phyloP scores from a whole-genome alignment of 2,329 filamentous ascomycete genomes.

The Neopestalotiopsis clavispora region DNA sequence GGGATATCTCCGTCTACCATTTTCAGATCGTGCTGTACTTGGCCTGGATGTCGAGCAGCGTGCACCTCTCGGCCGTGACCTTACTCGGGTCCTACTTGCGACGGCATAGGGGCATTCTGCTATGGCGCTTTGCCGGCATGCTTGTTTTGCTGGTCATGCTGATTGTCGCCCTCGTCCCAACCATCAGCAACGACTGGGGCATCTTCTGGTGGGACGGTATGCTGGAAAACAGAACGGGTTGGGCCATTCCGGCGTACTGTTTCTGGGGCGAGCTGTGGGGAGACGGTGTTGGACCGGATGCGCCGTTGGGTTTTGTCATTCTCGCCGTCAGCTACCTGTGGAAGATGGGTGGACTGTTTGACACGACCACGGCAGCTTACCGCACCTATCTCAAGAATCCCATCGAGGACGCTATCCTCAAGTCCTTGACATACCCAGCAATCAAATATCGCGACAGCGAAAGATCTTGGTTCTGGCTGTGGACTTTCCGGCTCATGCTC shows the following conservation, averaged over 20 bases:
- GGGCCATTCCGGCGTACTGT: conserved; percentile 15
- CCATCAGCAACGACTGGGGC: conserved; percentile 15
- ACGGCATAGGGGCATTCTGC: neutral
- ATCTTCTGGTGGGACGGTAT: conserved; percentile 15
- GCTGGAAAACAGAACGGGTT: conserved; percentile 9
- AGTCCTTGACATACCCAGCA: neutral
- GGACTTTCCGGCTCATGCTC: conserved; percentile 8
- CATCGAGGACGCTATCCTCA: neutral
- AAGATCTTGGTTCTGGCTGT: conserved; percentile 6
- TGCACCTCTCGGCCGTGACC: conserved; percentile 18
- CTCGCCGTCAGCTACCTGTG: conserved; percentile 10
- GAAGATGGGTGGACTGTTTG: conserved; percentile 16
- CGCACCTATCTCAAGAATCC: neutral
- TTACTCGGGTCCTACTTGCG: conserved; percentile 4
- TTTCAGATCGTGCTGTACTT: conserved; percentile 18
- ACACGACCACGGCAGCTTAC: neutral
- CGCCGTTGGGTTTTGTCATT: conserved; percentile 15
- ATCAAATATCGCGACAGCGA: neutral
- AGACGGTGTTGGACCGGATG: conserved; percentile 9
- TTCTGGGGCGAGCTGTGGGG: conserved; percentile 16
- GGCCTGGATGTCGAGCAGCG: conserved; percentile 19
- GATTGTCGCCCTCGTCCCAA: conserved; percentile 13
- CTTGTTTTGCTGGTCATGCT: conserved; percentile 15
- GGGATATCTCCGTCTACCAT: conserved; percentile 13
- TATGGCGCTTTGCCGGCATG: conserved; percentile 16